These are phyloP conservation scores for Tetracladium setigerum DNA, from an alignment of 495 filamentous ascomycete genomes.

Conservation along the genomic window DNA sequence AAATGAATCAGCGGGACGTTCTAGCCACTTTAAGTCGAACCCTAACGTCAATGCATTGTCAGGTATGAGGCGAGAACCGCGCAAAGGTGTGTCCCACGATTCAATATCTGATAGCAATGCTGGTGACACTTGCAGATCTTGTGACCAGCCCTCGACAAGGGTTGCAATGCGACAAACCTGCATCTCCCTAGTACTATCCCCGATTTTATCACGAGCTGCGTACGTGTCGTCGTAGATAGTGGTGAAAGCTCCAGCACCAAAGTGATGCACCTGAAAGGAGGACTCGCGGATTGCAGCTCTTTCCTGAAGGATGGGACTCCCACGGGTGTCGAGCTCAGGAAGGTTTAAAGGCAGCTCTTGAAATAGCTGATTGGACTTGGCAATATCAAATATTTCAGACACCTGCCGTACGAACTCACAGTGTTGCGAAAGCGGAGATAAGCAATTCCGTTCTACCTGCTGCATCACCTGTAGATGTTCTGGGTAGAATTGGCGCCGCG, in stretches of 20 bases:
- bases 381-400: slow-evolving; percentile 29
- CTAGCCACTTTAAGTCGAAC: slow-evolving; percentile 7
- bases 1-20: slow-evolving; percentile 4
- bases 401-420: slow-evolving; percentile 34
- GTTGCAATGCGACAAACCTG: slow-evolving; percentile 1
- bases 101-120: not conserved
- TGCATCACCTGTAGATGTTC: slow-evolving; percentile 34
- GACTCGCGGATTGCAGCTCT: slow-evolving; percentile 40
- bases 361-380: not conserved
- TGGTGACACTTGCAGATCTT: not conserved
- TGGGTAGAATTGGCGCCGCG: slow-evolving; percentile 40
- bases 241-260: slow-evolving; percentile 41
- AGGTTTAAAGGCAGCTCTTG: no score
- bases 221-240: slow-evolving; percentile 25
- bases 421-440: slow-evolving; percentile 42
- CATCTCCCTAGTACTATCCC: not conserved
- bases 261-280: slow-evolving; percentile 36
- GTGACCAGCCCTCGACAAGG: slow-evolving; percentile 5
- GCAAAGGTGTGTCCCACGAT: not conserved
- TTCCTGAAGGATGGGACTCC: slow-evolving; percentile 17
- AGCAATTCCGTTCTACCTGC: slow-evolving; percentile 28
- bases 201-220: slow-evolving; percentile 9
- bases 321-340: no score
- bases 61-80: not conserved
- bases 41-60: not conserved